phyloP scores from a whole-genome alignment of 2,329 filamentous ascomycete species.

The Aspergillus alliaceus region DNA sequence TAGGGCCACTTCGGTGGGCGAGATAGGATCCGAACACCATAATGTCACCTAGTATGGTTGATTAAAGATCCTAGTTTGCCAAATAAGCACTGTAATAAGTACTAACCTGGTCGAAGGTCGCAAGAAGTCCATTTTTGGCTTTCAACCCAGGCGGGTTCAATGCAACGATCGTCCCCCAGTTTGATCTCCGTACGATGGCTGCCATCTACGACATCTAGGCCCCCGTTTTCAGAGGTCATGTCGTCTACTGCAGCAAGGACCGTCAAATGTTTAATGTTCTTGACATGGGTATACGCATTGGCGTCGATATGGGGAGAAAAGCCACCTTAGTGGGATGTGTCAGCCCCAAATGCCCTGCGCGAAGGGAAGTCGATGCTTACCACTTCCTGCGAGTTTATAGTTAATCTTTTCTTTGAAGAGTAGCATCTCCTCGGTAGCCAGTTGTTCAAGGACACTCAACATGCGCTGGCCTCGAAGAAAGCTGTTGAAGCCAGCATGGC shows the following conservation, averaged over 20 bases:
- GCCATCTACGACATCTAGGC: conserved; percentile 42
- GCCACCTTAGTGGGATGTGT: conserved; percentile 23
- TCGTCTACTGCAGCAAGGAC: conserved; percentile 42
- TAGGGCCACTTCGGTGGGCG: conserved; percentile 39
- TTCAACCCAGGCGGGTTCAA: conserved; percentile 36
- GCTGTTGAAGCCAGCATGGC: conserved; percentile 33
- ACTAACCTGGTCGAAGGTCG: conserved; percentile 34
- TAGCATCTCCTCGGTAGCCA: conserved; percentile 41
- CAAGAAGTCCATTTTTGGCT: conserved; percentile 37
- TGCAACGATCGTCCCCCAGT: conserved; percentile 36
- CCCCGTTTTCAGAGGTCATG: conserved; percentile 38
- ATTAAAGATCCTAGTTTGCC: neutral
- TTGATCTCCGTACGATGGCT: conserved; percentile 39
- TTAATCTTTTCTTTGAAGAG: conserved; percentile 49
- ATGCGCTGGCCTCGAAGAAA: conserved; percentile 38
- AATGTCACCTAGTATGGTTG: conserved; percentile 29
- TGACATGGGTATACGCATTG: conserved; percentile 44
- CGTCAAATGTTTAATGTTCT: conserved; percentile 43
- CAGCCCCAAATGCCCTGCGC: neutral
- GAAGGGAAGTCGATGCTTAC: conserved; percentile 14
- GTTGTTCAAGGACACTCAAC: conserved; percentile 29
- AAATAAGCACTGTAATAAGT: neutral
- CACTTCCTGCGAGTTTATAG: conserved; percentile 44
- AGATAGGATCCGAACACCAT: conserved; percentile 43
- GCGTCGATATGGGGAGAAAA: conserved; percentile 45